Conservation (phyloP, 2,329 filamentous ascomycete species). For the Diaporthe aspalathi region DNA sequence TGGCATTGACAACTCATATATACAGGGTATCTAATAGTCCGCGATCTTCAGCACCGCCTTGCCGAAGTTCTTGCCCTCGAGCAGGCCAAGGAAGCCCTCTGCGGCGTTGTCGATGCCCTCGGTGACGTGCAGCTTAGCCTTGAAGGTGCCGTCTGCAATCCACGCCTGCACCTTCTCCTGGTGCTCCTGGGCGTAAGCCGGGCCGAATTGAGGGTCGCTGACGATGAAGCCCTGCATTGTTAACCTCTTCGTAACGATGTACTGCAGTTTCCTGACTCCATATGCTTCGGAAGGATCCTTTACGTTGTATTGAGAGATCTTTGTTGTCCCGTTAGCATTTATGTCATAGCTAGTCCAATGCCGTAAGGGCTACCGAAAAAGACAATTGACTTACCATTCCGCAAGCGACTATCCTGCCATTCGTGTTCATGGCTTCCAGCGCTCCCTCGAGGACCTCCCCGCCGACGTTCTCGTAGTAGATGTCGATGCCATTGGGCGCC, state of each 20-base stretch:
- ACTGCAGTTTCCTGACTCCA: conserved; percentile 73
- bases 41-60: conserved; percentile 80
- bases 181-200: conserved; percentile 75
- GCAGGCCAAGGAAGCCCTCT: conserved; percentile 79
- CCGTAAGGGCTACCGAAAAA: conserved; percentile 37
- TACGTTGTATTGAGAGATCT: conserved; percentile 82
- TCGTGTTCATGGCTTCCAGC: conserved; percentile 62
- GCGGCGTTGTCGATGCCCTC: conserved; percentile 82
- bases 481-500: conserved; percentile 82
- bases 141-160: conserved; percentile 80
- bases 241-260: conserved; percentile 75
- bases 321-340: neutral
- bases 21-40: conserved; percentile 32
- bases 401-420: conserved; percentile 74
- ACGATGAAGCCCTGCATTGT: conserved; percentile 84
- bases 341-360: too few species aligned
- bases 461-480: conserved; percentile 67
- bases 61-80: conserved; percentile 84
- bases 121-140: conserved; percentile 75
- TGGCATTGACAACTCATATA: neutral
- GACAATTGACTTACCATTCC: conserved; percentile 63
- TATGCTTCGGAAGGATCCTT: conserved; percentile 62
- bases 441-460: conserved; percentile 63
- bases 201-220: conserved; percentile 71
- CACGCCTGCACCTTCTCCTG: conserved; percentile 81